A percentile compares a stretch with the other conserved stretches of the same genome.
Conservation (phyloP, 805 yeast genomes). For the Candida sonorensis region DNA sequence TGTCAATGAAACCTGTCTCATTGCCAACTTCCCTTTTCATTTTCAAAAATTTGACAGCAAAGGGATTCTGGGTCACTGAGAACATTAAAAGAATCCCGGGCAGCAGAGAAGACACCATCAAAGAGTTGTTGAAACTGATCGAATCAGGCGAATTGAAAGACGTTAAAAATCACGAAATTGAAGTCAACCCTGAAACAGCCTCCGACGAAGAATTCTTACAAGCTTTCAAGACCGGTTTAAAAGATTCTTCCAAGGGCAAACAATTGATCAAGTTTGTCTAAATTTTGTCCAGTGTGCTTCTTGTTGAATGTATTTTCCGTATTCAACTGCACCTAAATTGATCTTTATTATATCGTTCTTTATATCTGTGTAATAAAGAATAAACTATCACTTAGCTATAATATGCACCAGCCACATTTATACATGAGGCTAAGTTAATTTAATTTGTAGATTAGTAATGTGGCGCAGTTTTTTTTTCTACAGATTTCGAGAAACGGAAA, state of each 20-base stretch:
- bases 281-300: too few relatives aligned
- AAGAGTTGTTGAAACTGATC: conserved; percentile 50
- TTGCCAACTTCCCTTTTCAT: conserved; percentile 85
- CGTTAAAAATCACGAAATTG: conserved; percentile 37
- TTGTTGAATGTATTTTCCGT: too few relatives aligned
- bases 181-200: conserved; percentile 25
- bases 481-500: too few relatives aligned
- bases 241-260: conserved; percentile 34
- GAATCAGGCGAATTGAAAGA: conserved; percentile 47
- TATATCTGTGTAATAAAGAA: too few relatives aligned
- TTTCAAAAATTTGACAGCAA: conserved; percentile 77
- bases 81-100: conserved; percentile 55
- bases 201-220: conserved; percentile 36
- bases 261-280: conserved; percentile 32
- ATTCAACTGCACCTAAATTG: too few relatives aligned
- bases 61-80: conserved; percentile 91
- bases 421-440: too few relatives aligned
- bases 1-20: conserved; percentile 94
- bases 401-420: neutral
- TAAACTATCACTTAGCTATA: too few relatives aligned
- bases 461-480: too few relatives aligned
- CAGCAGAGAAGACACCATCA: conserved; percentile 48
- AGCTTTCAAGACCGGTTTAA: conserved; percentile 38
- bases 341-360: too few relatives aligned
- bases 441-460: too few relatives aligned